A percentile compares a stretch with the other conserved stretches of the same genome.
Conservation (phyloP, 192 early-diverging fungal species). For the Rhizoclosmatium sp. region DNA sequence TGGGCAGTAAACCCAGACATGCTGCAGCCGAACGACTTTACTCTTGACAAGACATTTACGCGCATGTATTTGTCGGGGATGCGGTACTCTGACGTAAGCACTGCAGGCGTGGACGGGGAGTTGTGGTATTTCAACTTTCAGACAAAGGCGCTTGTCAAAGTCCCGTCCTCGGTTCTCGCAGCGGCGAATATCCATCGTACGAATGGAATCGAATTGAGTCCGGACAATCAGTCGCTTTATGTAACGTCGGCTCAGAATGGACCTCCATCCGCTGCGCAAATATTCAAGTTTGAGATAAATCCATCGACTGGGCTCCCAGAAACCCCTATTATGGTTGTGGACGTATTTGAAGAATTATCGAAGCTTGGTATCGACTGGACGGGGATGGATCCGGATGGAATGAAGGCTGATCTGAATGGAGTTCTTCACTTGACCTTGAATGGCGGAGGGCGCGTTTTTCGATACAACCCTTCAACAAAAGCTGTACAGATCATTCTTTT, state of each 20-base stretch:
- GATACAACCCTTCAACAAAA: not conserved
- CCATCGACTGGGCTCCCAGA: not conserved
- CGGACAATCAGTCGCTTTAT: not conserved
- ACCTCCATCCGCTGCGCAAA: not conserved
- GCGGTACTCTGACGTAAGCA: not conserved
- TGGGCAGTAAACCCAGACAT: not conserved
- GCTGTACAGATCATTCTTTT: not conserved
- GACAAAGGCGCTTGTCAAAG: not conserved
- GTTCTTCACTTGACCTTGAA: slow-evolving; percentile 1
- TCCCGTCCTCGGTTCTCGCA: not conserved
- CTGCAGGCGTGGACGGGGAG: slow-evolving; percentile 8
- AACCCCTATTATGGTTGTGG: not conserved
- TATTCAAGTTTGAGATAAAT: slow-evolving; percentile 1
- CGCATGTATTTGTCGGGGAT: not conserved
- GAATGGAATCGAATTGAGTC: slow-evolving; percentile 16
- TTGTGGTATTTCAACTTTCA: slow-evolving; percentile 16
- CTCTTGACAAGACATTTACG: not conserved
- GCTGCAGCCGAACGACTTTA: slow-evolving; percentile 16
- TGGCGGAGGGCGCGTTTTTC: not conserved
- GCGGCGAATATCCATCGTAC: slow-evolving; percentile 1
- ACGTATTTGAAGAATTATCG: not conserved
- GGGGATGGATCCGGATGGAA: slow-evolving; percentile 20
- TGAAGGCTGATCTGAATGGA: slow-evolving; percentile 11
- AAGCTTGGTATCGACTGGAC: not conserved
- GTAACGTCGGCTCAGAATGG: not conserved